These are phyloP conservation scores for Sedum album DNA, from an alignment of 164 flowering plant genomes.

Conservation along the genomic window DNA sequence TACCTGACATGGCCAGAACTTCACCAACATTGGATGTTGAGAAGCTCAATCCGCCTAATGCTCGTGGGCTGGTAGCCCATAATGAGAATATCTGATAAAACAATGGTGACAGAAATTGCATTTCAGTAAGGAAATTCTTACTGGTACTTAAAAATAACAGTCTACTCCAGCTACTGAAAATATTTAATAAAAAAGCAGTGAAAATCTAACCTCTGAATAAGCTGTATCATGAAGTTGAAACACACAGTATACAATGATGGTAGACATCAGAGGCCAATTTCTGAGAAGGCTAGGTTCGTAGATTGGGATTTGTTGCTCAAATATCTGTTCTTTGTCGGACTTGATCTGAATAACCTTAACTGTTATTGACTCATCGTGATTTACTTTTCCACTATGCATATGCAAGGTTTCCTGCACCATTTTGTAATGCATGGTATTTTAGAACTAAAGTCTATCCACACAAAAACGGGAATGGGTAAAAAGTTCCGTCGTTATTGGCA, in stretches of 20 bases:
- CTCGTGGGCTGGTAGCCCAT: conserved; percentile 9
- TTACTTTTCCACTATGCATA: conserved; percentile 20
- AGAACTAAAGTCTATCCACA: background rate
- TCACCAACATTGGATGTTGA: conserved; percentile 7
- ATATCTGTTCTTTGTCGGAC: conserved; percentile 11
- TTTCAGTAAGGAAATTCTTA: background rate
- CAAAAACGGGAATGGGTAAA: background rate
- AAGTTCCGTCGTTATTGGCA: background rate
- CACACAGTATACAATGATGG: conserved; percentile 47
- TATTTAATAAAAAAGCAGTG: background rate
- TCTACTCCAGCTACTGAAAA: too few species aligned
- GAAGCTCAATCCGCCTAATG: conserved; percentile 9
- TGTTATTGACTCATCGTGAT: conserved; percentile 8
- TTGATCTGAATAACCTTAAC: conserved; percentile 14
- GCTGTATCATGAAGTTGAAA: conserved; percentile 62
- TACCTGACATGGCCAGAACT: conserved; percentile 7
- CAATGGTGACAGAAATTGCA: background rate
- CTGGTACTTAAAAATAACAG: background rate
- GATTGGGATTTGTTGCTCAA: conserved; percentile 6
- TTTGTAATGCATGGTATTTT: background rate
- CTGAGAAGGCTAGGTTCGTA: conserved; percentile 25
- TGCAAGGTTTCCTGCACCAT: conserved; percentile 57
- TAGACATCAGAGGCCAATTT: conserved; percentile 57
- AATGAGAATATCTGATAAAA: conserved; percentile 8
- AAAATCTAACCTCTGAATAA: conserved; percentile 38